Evolutionary conservation across 768 basidiomycete genomes (phyloP).

Genomic region (Boletus speciosus): DNA sequence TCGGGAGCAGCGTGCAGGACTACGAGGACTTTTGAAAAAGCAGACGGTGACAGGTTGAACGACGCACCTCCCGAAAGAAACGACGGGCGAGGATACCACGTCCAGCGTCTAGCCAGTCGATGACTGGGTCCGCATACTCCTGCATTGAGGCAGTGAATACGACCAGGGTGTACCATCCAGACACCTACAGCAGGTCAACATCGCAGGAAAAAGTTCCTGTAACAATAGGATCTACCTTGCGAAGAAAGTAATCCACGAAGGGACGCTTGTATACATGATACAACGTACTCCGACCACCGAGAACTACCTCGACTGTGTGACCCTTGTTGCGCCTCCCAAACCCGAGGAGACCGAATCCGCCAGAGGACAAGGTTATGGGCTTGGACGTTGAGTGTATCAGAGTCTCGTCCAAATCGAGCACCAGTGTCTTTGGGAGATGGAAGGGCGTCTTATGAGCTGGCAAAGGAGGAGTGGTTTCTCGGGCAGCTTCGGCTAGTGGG

Average conservation of each 20-base stretch:
- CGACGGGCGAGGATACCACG: conserved; percentile 85
- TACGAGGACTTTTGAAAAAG: conserved; percentile 28
- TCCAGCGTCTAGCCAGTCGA: conserved; percentile 97
- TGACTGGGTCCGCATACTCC: conserved; percentile 99
- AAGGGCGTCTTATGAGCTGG: conserved; percentile 61
- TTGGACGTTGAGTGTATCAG: conserved; percentile 96
- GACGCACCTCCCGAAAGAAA: conserved; percentile 85
- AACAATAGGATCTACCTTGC: conserved; percentile 57
- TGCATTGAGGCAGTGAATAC: conserved; percentile 99
- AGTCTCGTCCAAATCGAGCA: conserved; percentile 97
- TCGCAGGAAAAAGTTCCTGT: not conserved
- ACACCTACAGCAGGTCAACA: conserved; percentile 59
- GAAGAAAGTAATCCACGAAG: conserved; percentile 91
- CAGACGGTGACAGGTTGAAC: not conserved
- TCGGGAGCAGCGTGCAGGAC: conserved; percentile 90
- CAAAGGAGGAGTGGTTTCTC: conserved; percentile 50
- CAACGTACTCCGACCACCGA: conserved; percentile 82
- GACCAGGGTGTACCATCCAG: conserved; percentile 97
- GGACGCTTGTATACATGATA: conserved; percentile 99
- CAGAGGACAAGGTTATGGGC: conserved; percentile 48
- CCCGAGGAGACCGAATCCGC: conserved; percentile 61
- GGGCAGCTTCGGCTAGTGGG: conserved; percentile 28
- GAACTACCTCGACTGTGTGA: conserved; percentile 89
- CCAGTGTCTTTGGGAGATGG: conserved; percentile 87
- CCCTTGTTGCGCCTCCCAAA: conserved; percentile 59